Base-by-base conservation (phyloP, 257 asterid species). In the Phtheirospermum japonicum region DNA sequence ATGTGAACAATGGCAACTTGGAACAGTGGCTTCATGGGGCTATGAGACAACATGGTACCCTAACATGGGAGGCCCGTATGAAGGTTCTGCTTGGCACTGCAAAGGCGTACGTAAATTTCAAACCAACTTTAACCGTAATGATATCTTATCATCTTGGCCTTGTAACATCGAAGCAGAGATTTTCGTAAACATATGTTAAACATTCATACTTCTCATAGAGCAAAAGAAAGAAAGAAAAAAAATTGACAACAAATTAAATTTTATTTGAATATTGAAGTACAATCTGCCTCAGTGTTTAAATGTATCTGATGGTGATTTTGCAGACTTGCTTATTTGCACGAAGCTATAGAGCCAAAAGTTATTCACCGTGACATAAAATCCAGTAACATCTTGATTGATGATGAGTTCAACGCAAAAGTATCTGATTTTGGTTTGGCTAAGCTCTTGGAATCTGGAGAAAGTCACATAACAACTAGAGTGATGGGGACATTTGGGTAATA, bases 381-480 rank as follows among this genome's bases (percentile, higher is more conserved):
- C 33, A 92, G 98, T 67, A 92, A 92, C 75, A 92, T 92, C 69
- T 76, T 92, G 85, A 86, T 92, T 50, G 95, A 89, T 42, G 71
- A 73, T 1, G 95, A 81, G 20, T 92, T 92, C 79, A 89, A 92
- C 53, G 84, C 97, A 52, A 92, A 92, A 76, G 94, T 88, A 75
- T 92, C 98, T 19, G 97, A 92, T 78, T 92, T 92, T 76, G 98
- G 98, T 57, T 76, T 92, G 87, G 97, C 98, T n/a, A 92, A 92
- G 87, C 94, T 92, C 39, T 76, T 92, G 83, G 98, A 64, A 7
- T 79, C 98, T 0, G 95, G 94, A 64, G 95, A 92, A 74, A 92
- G 95, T 78, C 93, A 88, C 75, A 84, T 92, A 76, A 84, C 95
- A 11, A 92, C 98, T 12, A 81, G 98, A 76, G 98, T 92, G 65